These are phyloP conservation scores for Amoebophrya sp. DNA, from an alignment of 169 alveolate species.

Conservation along the genomic window DNA sequence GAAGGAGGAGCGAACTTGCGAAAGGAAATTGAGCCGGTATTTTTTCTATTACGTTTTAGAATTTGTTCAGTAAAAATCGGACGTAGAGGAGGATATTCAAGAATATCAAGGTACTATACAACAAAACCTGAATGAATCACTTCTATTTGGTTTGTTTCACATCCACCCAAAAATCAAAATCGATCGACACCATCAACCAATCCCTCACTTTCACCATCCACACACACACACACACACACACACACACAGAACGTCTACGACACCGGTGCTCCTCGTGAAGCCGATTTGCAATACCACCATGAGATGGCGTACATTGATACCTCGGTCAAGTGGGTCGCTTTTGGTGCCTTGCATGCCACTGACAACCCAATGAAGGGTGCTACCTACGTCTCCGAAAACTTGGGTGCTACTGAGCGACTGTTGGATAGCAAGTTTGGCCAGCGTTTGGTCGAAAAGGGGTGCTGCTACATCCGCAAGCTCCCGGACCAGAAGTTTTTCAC, in stretches of 20 bases:
- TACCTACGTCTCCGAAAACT: not conserved
- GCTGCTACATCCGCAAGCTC: not conserved
- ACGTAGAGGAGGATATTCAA: no score
- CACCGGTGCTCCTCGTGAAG: not conserved
- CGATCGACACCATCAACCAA: no score
- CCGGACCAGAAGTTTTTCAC: not conserved
- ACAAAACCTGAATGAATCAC: no score
- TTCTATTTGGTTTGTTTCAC: no score
- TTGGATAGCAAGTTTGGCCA: not conserved
- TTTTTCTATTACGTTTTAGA: no score
- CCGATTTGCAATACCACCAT: not conserved
- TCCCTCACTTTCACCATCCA: no score
- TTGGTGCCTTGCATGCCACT: not conserved
- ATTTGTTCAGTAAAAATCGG: no score
- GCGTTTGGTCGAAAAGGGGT: not conserved
- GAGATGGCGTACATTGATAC: conserved; percentile 19
- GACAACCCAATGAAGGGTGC: not conserved
- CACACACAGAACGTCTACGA: conserved; percentile 1
- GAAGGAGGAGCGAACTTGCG: not conserved
- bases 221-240: no score
- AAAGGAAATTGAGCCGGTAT: not conserved
- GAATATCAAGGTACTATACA: no score
- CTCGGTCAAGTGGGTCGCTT: not conserved
- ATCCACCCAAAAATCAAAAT: no score
- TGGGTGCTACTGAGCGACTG: not conserved